Percentiles rank a stretch among this genome's conserved stretches.
These are phyloP conservation scores for Scheffersomyces cryptocercus DNA, from an alignment of 1,139 yeast genomes.

Conservation along the genomic window DNA sequence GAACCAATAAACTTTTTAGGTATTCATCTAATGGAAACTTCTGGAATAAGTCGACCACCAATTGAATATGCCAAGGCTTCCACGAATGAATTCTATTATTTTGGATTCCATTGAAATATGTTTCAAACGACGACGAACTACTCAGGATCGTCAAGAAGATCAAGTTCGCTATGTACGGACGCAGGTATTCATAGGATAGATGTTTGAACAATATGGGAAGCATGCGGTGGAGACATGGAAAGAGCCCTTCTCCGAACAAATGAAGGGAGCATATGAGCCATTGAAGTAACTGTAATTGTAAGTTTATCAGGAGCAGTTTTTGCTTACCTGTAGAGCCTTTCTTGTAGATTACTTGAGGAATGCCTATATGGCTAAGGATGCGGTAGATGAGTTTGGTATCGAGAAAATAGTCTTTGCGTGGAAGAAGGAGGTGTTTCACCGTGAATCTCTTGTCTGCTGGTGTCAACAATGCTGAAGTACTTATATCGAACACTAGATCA, in stretches of 20 bases:
- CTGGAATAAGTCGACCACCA: conserved; percentile 29
- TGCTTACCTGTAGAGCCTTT: conserved; percentile 23
- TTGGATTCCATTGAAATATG: conserved; percentile 8
- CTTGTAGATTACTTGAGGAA: conserved; percentile 27
- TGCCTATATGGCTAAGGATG: conserved; percentile 30
- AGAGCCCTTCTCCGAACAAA: conserved; percentile 23
- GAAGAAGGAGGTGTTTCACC: conserved; percentile 12
- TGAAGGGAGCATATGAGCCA: conserved; percentile 35
- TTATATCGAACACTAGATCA: not conserved
- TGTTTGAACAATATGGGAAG: conserved; percentile 39
- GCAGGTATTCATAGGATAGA: conserved; percentile 44
- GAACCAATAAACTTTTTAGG: conserved; percentile 24
- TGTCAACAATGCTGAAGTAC: conserved; percentile 2
- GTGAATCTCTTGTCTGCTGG: conserved; percentile 8
- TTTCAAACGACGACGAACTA: conserved; percentile 11
- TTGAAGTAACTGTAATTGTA: conserved; percentile 28
- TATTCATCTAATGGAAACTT: conserved; percentile 39
- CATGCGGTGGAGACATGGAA: conserved; percentile 15
- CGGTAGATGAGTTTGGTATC: conserved; percentile 16
- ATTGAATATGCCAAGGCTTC: conserved; percentile 40
- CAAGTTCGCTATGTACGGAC: conserved; percentile 44
- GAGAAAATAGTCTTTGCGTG: conserved; percentile 8
- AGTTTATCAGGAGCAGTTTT: conserved; percentile 19
- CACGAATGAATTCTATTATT: conserved; percentile 21
- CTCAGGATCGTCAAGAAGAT: conserved; percentile 34